Evolutionary conservation across 768 basidiomycete genomes (phyloP), one percentile per base, ranked within the genome.

Genomic region (Pisolithus albus): DNA sequence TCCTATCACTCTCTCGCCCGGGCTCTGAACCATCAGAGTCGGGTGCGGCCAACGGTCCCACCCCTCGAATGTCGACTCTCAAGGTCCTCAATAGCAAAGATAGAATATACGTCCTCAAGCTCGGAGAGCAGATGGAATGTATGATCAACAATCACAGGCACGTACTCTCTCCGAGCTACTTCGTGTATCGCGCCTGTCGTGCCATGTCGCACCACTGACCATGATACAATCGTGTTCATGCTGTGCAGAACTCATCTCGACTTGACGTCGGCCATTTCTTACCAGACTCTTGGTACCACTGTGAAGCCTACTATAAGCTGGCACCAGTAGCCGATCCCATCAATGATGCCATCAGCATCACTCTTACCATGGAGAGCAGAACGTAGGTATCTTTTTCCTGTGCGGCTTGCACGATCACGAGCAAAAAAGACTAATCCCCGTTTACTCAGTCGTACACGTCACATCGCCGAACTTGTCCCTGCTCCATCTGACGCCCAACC

Each of bases 81-180:
- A 86, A 92, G 66, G 90, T 90, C 18, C 84, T 92, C 56, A 81
- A 76, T 68, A 84, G 84, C 76, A 92, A 92, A 72, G 90, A 92
- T 68, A 78, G 90, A 63, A 76, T 92, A 55, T 92, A 84, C 66
- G 88, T 92, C 44, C 72, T 92, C 61, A 91, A 87, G 74, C 78
- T 92, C 16, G 90, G 88, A 52, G 91, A 92, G 72, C 75, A 73
- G 57, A 88, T 92, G 80, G 90, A 92, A 71, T 69, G 71, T 47
- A 76, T 92, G 63, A 88, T 92, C 61, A 77, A 70, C 54, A 88
- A 90, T 65, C 80, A 76, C 60, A 81, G 78, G 88, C 87, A 55
- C 52, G 84, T 76, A 53, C 24, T 21, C 30, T 34, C 24, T 40
- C 23, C 46, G 13, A 11, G 13, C 34, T 11, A 15, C 34, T 34